These are phyloP conservation scores for Nicotiana tabacum DNA, from an alignment of 257 asterid species.

Conservation along the genomic window DNA sequence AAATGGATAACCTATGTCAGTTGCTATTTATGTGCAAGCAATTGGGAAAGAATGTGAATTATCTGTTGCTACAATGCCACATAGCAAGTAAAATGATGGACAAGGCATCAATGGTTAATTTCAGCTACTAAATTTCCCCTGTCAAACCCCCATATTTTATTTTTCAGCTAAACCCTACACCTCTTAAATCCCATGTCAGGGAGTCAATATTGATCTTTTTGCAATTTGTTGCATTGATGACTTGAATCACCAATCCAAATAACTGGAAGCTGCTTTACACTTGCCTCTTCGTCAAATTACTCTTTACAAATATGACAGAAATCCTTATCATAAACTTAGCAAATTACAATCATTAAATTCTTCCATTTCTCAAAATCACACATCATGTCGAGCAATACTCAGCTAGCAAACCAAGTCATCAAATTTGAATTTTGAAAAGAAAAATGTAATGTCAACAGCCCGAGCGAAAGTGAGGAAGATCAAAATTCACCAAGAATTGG, in stretches of 20 bases:
- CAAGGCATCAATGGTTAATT: neutral
- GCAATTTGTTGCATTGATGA: neutral
- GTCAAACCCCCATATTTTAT: neutral
- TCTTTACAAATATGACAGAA: neutral
- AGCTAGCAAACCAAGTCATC: neutral
- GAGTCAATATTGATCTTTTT: neutral
- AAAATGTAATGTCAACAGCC: conserved; percentile 24
- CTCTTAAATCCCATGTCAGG: neutral
- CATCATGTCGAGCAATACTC: neutral
- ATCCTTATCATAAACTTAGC: neutral
- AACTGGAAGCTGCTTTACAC: neutral
- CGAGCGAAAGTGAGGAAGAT: neutral
- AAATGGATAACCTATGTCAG: neutral
- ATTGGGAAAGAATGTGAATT: neutral
- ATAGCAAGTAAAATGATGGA: neutral
- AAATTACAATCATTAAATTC: neutral
- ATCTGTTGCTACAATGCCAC: neutral
- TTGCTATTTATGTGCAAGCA: neutral
- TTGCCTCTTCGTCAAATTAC: neutral
- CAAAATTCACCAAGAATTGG: conserved; percentile 14
- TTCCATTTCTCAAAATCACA: neutral
- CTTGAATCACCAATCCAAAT: neutral
- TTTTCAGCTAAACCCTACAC: neutral
- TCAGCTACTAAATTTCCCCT: neutral
- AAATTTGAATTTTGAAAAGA: conserved; percentile 8